Conservation (phyloP, 2,329 filamentous ascomycete species). For the Akanthomyces uredinophilus region DNA sequence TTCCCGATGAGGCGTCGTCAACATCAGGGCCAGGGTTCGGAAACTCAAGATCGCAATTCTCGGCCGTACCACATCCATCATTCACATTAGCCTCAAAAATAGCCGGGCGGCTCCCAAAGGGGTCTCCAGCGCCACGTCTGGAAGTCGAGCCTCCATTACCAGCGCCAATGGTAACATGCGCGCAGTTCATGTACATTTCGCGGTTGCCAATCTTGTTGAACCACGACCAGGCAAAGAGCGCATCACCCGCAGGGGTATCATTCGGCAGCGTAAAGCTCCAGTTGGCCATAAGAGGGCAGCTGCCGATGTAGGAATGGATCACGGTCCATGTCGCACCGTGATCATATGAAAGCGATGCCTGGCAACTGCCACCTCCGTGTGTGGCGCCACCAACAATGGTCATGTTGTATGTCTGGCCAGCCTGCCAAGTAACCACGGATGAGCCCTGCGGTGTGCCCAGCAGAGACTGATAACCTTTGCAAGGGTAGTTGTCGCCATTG, state of each 20-base stretch:
- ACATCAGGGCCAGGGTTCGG: not conserved
- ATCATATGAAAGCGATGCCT: constrained; percentile 70
- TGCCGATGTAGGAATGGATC: constrained; percentile 52
- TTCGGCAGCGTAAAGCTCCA: constrained; percentile 64
- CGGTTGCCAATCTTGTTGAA: constrained; percentile 72
- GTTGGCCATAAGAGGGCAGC: constrained; percentile 43
- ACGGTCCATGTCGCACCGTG: constrained; percentile 66
- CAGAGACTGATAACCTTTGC: constrained; percentile 59
- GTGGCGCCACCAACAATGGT: constrained; percentile 56
- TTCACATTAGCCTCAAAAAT: not conserved
- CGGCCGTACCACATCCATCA: not conserved
- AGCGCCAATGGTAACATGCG: constrained; percentile 57
- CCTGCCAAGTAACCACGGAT: constrained; percentile 57
- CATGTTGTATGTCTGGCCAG: constrained; percentile 59
- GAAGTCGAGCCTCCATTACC: constrained; percentile 27
- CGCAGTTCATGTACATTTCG: constrained; percentile 87
- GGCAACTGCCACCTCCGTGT: constrained; percentile 70
- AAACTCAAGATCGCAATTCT: not conserved
- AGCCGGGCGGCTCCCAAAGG: not conserved
- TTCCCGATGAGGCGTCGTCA: not conserved
- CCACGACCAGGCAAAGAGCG: constrained; percentile 71
- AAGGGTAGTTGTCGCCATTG: constrained; percentile 64
- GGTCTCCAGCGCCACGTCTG: constrained; percentile 21
- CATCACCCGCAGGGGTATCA: constrained; percentile 50
- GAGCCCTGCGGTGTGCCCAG: constrained; percentile 44